phyloP scores from a whole-genome alignment of 2,329 filamentous ascomycete genomes.

The Cucurbitaria berberidis region DNA sequence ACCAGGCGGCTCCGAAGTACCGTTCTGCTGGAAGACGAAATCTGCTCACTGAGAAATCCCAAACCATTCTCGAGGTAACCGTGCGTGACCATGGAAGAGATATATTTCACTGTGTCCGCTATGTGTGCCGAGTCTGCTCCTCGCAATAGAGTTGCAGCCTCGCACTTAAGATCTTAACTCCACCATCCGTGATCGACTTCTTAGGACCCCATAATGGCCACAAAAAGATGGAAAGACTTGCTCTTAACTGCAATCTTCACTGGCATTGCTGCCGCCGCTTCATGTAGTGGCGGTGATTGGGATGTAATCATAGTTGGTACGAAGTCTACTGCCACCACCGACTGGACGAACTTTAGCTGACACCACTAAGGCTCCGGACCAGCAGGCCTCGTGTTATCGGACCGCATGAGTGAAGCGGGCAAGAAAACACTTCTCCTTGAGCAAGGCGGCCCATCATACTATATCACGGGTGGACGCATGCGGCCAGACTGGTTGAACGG shows the following conservation, averaged over 20 bases:
- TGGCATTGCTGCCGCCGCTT: slow-evolving; percentile 6
- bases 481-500: slow-evolving; percentile 57
- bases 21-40: neutral
- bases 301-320: slow-evolving; percentile 34
- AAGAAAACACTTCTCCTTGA: slow-evolving; percentile 61
- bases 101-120: neutral
- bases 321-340: neutral
- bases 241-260: slow-evolving; percentile 13
- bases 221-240: slow-evolving; percentile 16
- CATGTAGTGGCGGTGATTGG: slow-evolving; percentile 19
- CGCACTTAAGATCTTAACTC: neutral
- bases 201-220: slow-evolving; percentile 11
- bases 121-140: neutral
- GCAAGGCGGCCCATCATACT: slow-evolving; percentile 59
- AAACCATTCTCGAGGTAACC: neutral
- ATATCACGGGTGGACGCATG: slow-evolving; percentile 56
- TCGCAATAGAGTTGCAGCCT: neutral
- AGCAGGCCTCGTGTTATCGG: slow-evolving; percentile 60
- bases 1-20: slow-evolving; percentile 3
- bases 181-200: neutral
- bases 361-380: slow-evolving; percentile 51
- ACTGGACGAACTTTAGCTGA: neutral
- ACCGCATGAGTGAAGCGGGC: slow-evolving; percentile 59
- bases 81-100: neutral
- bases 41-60: neutral